phyloP scores from a whole-genome alignment of 2,329 filamentous ascomycete species.

The Ramularia collo-cygni region DNA sequence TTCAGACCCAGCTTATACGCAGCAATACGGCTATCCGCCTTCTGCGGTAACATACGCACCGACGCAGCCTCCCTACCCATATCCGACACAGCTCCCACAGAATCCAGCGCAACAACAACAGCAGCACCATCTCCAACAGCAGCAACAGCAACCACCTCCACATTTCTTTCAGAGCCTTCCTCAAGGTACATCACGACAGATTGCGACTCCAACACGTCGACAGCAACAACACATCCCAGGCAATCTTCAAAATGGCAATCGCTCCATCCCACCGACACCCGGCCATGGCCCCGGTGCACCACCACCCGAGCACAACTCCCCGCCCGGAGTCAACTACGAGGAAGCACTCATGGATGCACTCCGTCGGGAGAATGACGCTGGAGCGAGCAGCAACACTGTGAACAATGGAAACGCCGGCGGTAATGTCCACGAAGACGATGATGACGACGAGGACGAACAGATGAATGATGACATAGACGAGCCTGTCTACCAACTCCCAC shows the following conservation, averaged over 20 bases:
- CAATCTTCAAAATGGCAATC: constrained; percentile 3
- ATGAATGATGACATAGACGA: constrained; percentile 15
- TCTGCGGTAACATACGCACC: too few species aligned
- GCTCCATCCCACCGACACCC: constrained; percentile 11
- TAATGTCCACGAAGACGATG: constrained; percentile 21
- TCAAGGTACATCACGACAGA: constrained; percentile 1
- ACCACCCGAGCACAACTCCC: constrained; percentile 18
- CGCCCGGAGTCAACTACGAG: constrained; percentile 17
- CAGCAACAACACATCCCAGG: constrained; percentile 3
- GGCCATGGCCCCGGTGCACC: constrained; percentile 24
- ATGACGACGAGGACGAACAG: constrained; percentile 17
- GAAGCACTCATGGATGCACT: constrained; percentile 22
- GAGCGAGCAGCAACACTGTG: constrained; percentile 1
- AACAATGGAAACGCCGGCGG: constrained; percentile 9
- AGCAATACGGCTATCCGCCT: too few species aligned
- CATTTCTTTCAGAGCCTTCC: constrained; percentile 1
- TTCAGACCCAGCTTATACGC: too few species aligned
- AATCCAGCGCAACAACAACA: constrained; percentile 8
- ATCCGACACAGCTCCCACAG: too few species aligned
- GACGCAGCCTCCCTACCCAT: too few species aligned
- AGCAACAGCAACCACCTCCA: not conserved
- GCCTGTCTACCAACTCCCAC: constrained; percentile 27
- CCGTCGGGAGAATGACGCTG: constrained; percentile 12
- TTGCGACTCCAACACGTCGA: too few species aligned
- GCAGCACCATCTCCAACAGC: constrained; percentile 3